These are phyloP conservation scores for Cercospora sesami DNA, from an alignment of 2,329 filamentous ascomycete genomes.

Conservation along the genomic window DNA sequence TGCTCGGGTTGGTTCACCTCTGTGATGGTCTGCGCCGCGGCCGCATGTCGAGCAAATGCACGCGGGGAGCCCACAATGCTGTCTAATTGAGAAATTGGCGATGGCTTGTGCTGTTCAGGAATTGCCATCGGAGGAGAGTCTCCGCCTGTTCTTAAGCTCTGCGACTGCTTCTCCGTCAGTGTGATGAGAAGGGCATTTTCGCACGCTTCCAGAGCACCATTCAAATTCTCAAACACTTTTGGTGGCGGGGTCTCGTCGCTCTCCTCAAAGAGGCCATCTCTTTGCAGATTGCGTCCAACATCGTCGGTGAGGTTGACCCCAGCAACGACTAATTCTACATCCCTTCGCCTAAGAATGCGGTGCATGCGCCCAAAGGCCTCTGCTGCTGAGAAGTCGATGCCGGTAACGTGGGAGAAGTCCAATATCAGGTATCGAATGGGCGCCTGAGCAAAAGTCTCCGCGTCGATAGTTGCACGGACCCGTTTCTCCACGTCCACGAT, in stretches of 20 bases:
- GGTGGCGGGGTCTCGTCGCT: conserved; percentile 58
- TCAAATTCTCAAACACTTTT: conserved; percentile 80
- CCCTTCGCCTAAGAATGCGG: conserved; percentile 73
- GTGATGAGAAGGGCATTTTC: conserved; percentile 83
- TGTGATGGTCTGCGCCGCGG: conserved; percentile 72
- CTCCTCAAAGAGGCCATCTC: conserved; percentile 77
- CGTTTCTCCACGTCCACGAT: conserved; percentile 93
- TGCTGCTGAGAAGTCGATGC: conserved; percentile 92
- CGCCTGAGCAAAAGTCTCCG: conserved; percentile 71
- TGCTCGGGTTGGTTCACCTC: conserved; percentile 55
- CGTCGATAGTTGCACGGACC: conserved; percentile 77
- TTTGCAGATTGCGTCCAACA: conserved; percentile 74
- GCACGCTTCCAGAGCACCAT: conserved; percentile 88
- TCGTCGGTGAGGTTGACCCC: conserved; percentile 74
- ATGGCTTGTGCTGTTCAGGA: conserved; percentile 29
- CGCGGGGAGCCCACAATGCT: conserved; percentile 69
- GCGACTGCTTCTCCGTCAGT: conserved; percentile 39
- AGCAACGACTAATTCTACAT: conserved; percentile 78
- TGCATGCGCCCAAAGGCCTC: conserved; percentile 94
- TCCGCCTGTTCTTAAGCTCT: conserved; percentile 45
- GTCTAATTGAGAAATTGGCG: conserved; percentile 31
- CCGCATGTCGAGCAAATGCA: conserved; percentile 71
- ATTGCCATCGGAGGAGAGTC: conserved; percentile 47
- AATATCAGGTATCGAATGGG: conserved; percentile 89
- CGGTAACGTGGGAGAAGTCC: conserved; percentile 85